Evolutionary conservation across 768 basidiomycete species (phyloP).

Genomic region (Boletellus sp.): DNA sequence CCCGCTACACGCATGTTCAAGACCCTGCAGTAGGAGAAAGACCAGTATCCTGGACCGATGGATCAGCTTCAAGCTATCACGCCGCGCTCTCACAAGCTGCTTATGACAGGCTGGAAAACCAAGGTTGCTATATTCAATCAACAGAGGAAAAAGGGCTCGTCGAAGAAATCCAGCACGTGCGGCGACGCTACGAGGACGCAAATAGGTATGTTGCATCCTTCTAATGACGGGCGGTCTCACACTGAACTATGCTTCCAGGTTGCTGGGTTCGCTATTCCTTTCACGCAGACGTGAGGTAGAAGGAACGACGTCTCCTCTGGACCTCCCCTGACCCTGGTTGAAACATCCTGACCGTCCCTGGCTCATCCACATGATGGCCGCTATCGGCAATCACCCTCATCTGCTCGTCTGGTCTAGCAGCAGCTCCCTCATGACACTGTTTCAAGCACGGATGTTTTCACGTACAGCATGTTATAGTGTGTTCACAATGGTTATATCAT

Average conservation of each 20-base stretch:
- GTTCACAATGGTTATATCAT: slow-evolving; percentile 1
- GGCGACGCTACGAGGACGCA: slow-evolving; percentile 57
- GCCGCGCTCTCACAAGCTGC: background rate
- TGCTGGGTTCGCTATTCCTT: slow-evolving; percentile 62
- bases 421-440: background rate
- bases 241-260: slow-evolving; percentile 35
- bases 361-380: background rate
- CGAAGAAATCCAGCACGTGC: slow-evolving; percentile 46
- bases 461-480: slow-evolving; percentile 11
- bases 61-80: slow-evolving; percentile 8
- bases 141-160: slow-evolving; percentile 16
- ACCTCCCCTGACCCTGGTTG: background rate
- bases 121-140: background rate
- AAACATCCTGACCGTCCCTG: background rate
- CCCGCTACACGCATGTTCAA: background rate
- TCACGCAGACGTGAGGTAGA: slow-evolving; percentile 45
- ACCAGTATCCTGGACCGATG: background rate
- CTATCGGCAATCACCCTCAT: too few species aligned
- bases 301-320: background rate
- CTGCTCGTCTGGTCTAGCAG: background rate
- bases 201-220: slow-evolving; percentile 50
- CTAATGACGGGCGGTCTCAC: background rate
- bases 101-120: background rate
- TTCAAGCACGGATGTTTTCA: background rate
- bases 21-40: slow-evolving; percentile 1